phyloP scores from a whole-genome alignment of 1,139 yeast genomes.

The Sugiyamaella paludigena region DNA sequence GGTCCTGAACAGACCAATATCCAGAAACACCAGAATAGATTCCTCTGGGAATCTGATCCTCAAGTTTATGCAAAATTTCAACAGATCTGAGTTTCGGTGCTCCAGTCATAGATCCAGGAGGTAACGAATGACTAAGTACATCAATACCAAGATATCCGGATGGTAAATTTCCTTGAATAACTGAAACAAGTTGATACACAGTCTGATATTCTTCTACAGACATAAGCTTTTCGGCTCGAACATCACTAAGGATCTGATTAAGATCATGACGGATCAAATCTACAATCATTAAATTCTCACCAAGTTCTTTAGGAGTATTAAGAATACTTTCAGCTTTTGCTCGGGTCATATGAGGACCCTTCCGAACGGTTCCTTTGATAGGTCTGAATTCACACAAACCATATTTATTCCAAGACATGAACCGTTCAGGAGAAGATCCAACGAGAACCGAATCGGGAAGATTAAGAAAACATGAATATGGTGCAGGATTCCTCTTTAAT shows the following conservation, averaged over 20 bases:
- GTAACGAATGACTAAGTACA: slow-evolving; percentile 71
- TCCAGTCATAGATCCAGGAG: slow-evolving; percentile 99
- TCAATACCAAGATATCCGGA: slow-evolving; percentile 67
- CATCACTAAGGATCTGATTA: slow-evolving; percentile 63
- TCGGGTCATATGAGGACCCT: slow-evolving; percentile 44
- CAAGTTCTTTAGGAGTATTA: slow-evolving; percentile 87
- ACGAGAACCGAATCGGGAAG: slow-evolving; percentile 70
- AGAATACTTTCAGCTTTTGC: slow-evolving; percentile 63
- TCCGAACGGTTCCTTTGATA: slow-evolving; percentile 90
- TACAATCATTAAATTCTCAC: slow-evolving; percentile 95
- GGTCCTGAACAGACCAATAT: slow-evolving; percentile 86
- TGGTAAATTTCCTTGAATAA: slow-evolving; percentile 62
- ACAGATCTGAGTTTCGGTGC: slow-evolving; percentile 96
- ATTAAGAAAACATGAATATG: slow-evolving; percentile 78
- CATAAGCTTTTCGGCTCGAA: slow-evolving; percentile 78
- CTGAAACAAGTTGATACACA: slow-evolving; percentile 89
- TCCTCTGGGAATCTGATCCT: slow-evolving; percentile 61
- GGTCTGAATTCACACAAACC: slow-evolving; percentile 77
- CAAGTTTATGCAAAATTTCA: slow-evolving; percentile 64
- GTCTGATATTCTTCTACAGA: slow-evolving; percentile 88
- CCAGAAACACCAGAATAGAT: slow-evolving; percentile 94
- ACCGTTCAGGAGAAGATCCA: slow-evolving; percentile 94
- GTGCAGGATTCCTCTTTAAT: slow-evolving; percentile 80
- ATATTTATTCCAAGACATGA: slow-evolving; percentile 68
- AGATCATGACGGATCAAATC: slow-evolving; percentile 93